phyloP scores from a whole-genome alignment of 179 eudicot species.

The Beta corolliflora region DNA sequence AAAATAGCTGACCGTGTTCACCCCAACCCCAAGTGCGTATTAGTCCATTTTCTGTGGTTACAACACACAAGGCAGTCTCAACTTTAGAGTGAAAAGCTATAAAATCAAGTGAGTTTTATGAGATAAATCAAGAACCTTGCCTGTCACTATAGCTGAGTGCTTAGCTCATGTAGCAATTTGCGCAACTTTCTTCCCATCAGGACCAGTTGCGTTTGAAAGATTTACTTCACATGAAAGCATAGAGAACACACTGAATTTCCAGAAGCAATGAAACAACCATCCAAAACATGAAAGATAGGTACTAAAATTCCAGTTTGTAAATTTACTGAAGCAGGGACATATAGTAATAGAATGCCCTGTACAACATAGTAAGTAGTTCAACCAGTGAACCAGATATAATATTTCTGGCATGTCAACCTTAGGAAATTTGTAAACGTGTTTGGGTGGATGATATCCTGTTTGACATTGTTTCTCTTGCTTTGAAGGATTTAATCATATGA shows the following conservation, averaged over 20 bases:
- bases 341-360: background rate
- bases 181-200: constrained; percentile 40
- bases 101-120: background rate
- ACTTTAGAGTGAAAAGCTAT: background rate
- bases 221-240: constrained; percentile 23
- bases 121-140: constrained; percentile 30
- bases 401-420: background rate
- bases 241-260: background rate
- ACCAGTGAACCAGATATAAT: background rate
- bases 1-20: constrained; percentile 94
- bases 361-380: background rate
- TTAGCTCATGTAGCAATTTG: constrained; percentile 85
- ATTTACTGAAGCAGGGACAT: background rate
- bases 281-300: background rate
- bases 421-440: no score
- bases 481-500: no score
- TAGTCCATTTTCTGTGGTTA: constrained; percentile 54
- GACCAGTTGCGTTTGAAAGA: constrained; percentile 38
- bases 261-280: background rate
- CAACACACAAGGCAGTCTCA: background rate
- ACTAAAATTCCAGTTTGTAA: background rate
- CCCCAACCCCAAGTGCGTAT: constrained; percentile 97
- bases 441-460: no score
- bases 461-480: no score
- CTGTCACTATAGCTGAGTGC: constrained; percentile 76